phyloP scores from a whole-genome alignment of 2,329 filamentous ascomycete species.

The Pochonia chlamydosporia region DNA sequence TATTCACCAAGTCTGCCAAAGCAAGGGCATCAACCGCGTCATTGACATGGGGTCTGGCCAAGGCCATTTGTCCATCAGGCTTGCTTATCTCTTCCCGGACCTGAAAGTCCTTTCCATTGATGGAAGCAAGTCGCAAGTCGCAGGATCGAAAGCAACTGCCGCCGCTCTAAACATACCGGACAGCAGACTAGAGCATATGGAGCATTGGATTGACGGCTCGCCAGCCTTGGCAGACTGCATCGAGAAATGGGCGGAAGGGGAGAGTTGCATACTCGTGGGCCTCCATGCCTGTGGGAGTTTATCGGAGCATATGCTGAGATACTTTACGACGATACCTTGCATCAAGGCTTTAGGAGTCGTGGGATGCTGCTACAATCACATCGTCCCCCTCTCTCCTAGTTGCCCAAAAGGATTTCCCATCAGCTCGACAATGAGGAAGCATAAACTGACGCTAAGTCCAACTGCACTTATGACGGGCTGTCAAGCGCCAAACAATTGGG shows the following conservation, averaged over 20 bases:
- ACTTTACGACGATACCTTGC: slow-evolving; percentile 17
- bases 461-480: slow-evolving; percentile 28
- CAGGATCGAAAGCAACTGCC: slow-evolving; percentile 19
- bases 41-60: slow-evolving; percentile 23
- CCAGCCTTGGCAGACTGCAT: slow-evolving; percentile 15
- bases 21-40: slow-evolving; percentile 18
- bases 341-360: slow-evolving; percentile 20
- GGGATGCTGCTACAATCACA: slow-evolving; percentile 29
- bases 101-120: slow-evolving; percentile 24
- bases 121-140: slow-evolving; percentile 23
- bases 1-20: slow-evolving; percentile 17
- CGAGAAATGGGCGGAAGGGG: slow-evolving; percentile 18
- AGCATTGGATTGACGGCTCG: slow-evolving; percentile 23
- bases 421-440: slow-evolving; percentile 23
- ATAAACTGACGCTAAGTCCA: slow-evolving; percentile 18
- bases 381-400: slow-evolving; percentile 23
- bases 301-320: slow-evolving; percentile 26
- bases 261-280: slow-evolving; percentile 25
- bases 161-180: slow-evolving; percentile 16
- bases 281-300: slow-evolving; percentile 27
- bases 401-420: slow-evolving; percentile 33
- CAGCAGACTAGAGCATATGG: slow-evolving; percentile 15
- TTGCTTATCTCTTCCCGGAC: slow-evolving; percentile 22
- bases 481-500: slow-evolving; percentile 28
- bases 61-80: slow-evolving; percentile 23